These are phyloP conservation scores for Diaporthe eres DNA, from an alignment of 2,329 filamentous ascomycete genomes.

Conservation along the genomic window DNA sequence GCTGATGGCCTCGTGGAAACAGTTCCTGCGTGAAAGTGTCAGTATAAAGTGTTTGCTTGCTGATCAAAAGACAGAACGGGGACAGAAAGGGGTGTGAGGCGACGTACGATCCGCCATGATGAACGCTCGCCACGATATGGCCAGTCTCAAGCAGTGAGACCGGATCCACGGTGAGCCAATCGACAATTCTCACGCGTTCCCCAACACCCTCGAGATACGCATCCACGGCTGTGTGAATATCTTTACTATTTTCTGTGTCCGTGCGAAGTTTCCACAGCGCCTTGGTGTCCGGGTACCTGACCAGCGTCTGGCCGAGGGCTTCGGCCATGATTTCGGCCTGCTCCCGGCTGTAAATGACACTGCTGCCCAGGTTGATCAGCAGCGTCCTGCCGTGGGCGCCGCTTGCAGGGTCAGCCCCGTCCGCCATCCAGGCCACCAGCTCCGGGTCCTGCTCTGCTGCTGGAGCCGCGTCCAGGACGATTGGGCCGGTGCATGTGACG, in stretches of 20 bases:
- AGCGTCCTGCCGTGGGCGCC: slow-evolving; percentile 44
- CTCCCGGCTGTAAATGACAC: slow-evolving; percentile 43
- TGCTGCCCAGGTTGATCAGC: slow-evolving; percentile 48
- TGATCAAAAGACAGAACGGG: neutral
- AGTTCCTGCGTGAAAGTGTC: neutral
- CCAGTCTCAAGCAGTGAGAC: slow-evolving; percentile 53
- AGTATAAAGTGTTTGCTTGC: neutral
- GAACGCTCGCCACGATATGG: slow-evolving; percentile 52
- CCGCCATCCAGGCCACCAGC: slow-evolving; percentile 45
- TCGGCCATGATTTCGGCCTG: slow-evolving; percentile 48
- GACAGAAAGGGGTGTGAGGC: neutral
- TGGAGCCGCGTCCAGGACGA: slow-evolving; percentile 43
- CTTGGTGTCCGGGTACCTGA: slow-evolving; percentile 45
- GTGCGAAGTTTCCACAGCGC: slow-evolving; percentile 53
- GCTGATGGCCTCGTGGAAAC: slow-evolving; percentile 54
- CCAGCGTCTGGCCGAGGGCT: slow-evolving; percentile 45
- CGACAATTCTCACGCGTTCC: slow-evolving; percentile 46
- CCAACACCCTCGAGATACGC: slow-evolving; percentile 40
- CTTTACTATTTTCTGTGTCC: slow-evolving; percentile 39
- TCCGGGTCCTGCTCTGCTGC: slow-evolving; percentile 47
- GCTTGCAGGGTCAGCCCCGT: neutral
- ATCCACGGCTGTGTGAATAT: slow-evolving; percentile 38
- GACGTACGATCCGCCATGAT: slow-evolving; percentile 57
- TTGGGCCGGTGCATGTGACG: slow-evolving; percentile 45
- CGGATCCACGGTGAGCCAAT: slow-evolving; percentile 52